Evolutionary conservation across 2,329 filamentous ascomycete species (phyloP), one percentile per base, ranked within the genome.

Genomic region (Claviceps monticola): DNA sequence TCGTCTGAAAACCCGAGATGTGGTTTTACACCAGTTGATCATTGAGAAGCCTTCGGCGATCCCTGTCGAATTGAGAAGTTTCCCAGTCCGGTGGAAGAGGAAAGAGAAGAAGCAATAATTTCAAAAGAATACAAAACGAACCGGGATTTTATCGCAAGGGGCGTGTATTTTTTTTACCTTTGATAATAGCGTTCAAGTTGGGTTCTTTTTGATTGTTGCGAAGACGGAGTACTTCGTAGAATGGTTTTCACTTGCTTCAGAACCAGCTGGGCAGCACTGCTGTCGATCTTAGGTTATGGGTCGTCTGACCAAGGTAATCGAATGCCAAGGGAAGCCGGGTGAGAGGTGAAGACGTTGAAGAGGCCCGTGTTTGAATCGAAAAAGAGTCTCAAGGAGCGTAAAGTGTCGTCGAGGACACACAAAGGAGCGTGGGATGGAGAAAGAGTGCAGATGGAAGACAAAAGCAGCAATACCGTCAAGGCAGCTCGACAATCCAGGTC

Each of bases 231-330:
- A 45, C 38, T n/a, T 37, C 17, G 39, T 42, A 19, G 39, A 45
- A 38, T 29, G 16, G 26, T 38, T 45, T 55, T 29, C 53, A 51
- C 53, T 23, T 56, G 49, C 52, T 56, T 58, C 58, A 59, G 55
- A 55, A 59, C 57, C 57, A 57, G 58, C 56, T 57, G 58, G 54
- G 50, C 51, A 53, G 50, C 43, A 46, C 54, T 54, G 49, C 50
- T 54, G 47, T 44, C 29, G n/a, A 5, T 46, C 37, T 34, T 34
- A 11, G 9, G 5, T 39, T 48, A 38, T 48, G 29, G 21, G 43
- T 23, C 19, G 29, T 5, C 5, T 48, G 38, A n/a, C 38, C 16
- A 5, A 41, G 38, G 4, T 4, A 26, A 11, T 23, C 11, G 19
- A 17, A 26, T 36, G 17, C 4, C 19, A 23, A 36, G 19, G 46